Base-by-base conservation (phyloP, 495 filamentous ascomycete genomes). In the Aspergillus hancockii region DNA sequence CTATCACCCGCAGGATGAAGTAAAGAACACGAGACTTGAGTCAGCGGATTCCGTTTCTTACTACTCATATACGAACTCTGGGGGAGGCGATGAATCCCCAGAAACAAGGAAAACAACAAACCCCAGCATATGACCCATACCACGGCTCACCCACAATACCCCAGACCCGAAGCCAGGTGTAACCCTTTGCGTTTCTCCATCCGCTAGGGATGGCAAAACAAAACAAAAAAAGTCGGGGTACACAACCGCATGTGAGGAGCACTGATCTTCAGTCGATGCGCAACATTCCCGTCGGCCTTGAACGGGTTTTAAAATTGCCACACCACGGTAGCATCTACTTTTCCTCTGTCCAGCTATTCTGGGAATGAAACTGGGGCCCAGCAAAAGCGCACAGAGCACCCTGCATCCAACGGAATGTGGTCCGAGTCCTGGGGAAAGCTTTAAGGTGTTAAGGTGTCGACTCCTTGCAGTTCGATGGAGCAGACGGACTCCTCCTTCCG, bases 391-490 rank as follows among this genome's bases (percentile, higher is more conserved):
- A 47, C 43, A 9, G 43, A 47, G 18, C 43, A 13, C 19, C 43
- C 19, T 47, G 43, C 43, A 23, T 23, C 19, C 23, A 28, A 23
- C 28, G 53, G 23, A 45, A 46, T 25, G 30, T 14, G 30, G 13
- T 52, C 40, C 40, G 41, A 16, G 54, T 41, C 46, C 51, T 31
- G 38, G 49, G 51, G 51, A 25, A 49, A 51, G 49, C 41, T 51
- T 52, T 58, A 58, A 52, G 49, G 49, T 58, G 56, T 58, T 47
- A 21, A 47, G 19, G 21, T 47, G 18, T 45, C 41, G 41, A 52
- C 56, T 58, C 49, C 56, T 53, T 49, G 49, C 56, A 58, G 56
- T 25, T n/a, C 32, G 55, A 52, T 58, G 32, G 49, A 50, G 46
- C 47, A 51, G 55, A 38, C 55, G 55, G 55, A 52, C 50, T 18